These are phyloP conservation scores for Solanum tarapatanum DNA, from an alignment of 257 asterid species.

Conservation along the genomic window DNA sequence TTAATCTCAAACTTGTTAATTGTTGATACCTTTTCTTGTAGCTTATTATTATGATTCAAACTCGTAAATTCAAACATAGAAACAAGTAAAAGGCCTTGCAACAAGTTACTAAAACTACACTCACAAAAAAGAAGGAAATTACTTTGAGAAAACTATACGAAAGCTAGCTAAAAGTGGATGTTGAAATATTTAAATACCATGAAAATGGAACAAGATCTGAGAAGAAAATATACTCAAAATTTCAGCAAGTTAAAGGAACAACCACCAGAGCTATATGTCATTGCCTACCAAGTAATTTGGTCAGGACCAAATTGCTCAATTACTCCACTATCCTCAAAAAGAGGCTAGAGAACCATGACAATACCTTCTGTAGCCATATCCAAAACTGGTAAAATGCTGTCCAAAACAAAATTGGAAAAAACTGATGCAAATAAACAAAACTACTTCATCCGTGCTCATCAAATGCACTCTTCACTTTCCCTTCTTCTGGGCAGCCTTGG, in stretches of 20 bases:
- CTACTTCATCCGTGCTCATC: neutral
- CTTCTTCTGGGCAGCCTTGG: slow-evolving; percentile 78
- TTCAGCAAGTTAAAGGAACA: neutral
- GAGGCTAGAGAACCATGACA: neutral
- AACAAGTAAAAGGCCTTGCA: no score
- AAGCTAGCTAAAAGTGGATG: no score
- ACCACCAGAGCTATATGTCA: neutral
- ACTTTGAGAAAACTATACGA: no score
- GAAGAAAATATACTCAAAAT: neutral
- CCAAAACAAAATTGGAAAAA: neutral
- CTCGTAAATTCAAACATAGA: no score
- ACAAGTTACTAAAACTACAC: no score
- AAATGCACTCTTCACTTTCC: slow-evolving; percentile 27
- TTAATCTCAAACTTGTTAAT: no score
- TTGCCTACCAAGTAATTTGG: neutral
- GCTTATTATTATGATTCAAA: no score
- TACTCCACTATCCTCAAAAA: neutral
- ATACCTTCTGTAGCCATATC: neutral
- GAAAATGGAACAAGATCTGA: neutral
- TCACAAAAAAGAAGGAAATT: no score
- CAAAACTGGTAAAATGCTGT: neutral
- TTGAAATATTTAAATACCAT: no score
- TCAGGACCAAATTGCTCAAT: neutral
- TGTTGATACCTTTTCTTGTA: no score
- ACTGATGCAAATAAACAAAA: neutral